phyloP scores from a whole-genome alignment of 2,329 filamentous ascomycete species.

The Scedosporium apiospermum region DNA sequence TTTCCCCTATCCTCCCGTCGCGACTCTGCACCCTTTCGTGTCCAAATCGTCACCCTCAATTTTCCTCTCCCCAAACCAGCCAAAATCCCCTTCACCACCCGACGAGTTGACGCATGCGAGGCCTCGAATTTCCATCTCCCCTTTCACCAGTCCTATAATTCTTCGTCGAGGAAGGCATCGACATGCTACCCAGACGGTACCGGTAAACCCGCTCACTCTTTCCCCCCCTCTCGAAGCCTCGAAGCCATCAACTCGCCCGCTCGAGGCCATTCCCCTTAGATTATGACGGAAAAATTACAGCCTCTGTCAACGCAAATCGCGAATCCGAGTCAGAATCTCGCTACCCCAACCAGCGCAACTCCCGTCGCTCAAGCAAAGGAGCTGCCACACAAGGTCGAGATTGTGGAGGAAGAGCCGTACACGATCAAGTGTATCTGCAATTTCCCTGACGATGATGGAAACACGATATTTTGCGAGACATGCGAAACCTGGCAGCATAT shows the following conservation, averaged over 20 bases:
- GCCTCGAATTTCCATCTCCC: not conserved
- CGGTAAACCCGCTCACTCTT: slow-evolving; percentile 31
- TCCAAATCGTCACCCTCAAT: not conserved
- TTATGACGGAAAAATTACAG: slow-evolving; percentile 53
- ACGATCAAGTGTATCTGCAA: slow-evolving; percentile 98
- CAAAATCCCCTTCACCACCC: not conserved
- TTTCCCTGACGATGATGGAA: slow-evolving; percentile 90
- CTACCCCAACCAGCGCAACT: slow-evolving; percentile 27
- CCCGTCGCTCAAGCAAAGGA: slow-evolving; percentile 25
- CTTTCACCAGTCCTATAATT: slow-evolving; percentile 10
- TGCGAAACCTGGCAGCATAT: slow-evolving; percentile 99
- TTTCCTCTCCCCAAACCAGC: not conserved
- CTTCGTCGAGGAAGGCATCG: slow-evolving; percentile 32
- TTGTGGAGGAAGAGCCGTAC: slow-evolving; percentile 67
- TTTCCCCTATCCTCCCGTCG: not conserved
- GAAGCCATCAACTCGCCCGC: slow-evolving; percentile 23
- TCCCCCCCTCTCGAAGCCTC: slow-evolving; percentile 18
- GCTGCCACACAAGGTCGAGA: slow-evolving; percentile 38
- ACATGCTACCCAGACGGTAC: slow-evolving; percentile 48
- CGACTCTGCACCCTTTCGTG: not conserved
- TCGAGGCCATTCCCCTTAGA: slow-evolving; percentile 37
- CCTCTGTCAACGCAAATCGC: slow-evolving; percentile 45
- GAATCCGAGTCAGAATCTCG: slow-evolving; percentile 41
- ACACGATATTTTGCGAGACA: slow-evolving; percentile 89
- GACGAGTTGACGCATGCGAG: not conserved